Evolutionary conservation across 2,329 filamentous ascomycete genomes (phyloP).

Genomic region (Grosmannia huntii): DNA sequence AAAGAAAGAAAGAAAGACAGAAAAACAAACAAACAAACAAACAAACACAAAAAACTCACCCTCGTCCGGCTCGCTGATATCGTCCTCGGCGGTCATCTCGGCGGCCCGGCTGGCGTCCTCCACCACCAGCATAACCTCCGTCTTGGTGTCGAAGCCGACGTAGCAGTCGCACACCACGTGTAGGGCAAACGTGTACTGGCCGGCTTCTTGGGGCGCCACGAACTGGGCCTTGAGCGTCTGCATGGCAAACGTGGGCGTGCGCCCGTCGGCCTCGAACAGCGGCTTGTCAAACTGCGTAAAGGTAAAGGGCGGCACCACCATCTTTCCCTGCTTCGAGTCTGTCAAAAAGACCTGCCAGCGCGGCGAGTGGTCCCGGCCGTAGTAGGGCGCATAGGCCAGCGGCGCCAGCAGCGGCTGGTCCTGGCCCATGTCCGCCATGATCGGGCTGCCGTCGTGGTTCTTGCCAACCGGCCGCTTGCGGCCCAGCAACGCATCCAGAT

Average conservation of each 20-base stretch:
- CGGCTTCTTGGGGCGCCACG: slow-evolving; percentile 80
- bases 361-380: slow-evolving; percentile 77
- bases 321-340: slow-evolving; percentile 87
- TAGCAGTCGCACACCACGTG: slow-evolving; percentile 92
- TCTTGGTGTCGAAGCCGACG: slow-evolving; percentile 82
- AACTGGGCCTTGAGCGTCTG: slow-evolving; percentile 97
- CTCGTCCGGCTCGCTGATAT: slow-evolving; percentile 96
- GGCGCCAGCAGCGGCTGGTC: slow-evolving; percentile 62
- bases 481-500: slow-evolving; percentile 72
- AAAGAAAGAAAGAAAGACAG: not conserved
- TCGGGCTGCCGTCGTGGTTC: slow-evolving; percentile 42
- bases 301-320: slow-evolving; percentile 93
- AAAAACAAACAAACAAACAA: not conserved
- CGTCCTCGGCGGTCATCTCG: slow-evolving; percentile 71
- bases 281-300: slow-evolving; percentile 88
- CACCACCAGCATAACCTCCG: slow-evolving; percentile 79
- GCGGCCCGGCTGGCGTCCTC: slow-evolving; percentile 80
- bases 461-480: slow-evolving; percentile 53
- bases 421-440: slow-evolving; percentile 36
- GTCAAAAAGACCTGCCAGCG: slow-evolving; percentile 91
- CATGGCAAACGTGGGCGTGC: slow-evolving; percentile 76
- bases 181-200: slow-evolving; percentile 90
- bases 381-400: slow-evolving; percentile 82
- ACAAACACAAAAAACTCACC: slow-evolving; percentile 43
- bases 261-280: slow-evolving; percentile 65